A percentile compares a stretch with the other conserved stretches of the same genome.
phyloP scores from a whole-genome alignment of 306 rosid genomes.

The Cyamopsis tetragonoloba region DNA sequence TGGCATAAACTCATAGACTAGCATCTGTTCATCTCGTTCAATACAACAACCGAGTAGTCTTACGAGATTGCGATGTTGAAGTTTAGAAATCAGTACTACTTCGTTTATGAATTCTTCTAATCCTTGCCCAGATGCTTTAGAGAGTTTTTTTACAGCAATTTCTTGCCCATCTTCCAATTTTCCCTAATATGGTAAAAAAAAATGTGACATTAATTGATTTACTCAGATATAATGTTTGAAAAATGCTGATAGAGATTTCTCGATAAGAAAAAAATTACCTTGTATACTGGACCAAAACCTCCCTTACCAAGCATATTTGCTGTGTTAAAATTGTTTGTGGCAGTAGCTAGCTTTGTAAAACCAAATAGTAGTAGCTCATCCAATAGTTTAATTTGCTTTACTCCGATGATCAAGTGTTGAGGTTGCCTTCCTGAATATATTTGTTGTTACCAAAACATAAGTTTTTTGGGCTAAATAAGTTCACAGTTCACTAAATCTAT shows the following conservation, averaged over 20 bases:
- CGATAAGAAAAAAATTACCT: conserved; percentile 16
- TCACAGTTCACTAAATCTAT: too few species aligned
- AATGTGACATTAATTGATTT: neutral
- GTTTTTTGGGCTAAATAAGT: neutral
- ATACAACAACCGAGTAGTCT: conserved; percentile 45
- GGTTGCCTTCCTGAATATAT: conserved; percentile 6
- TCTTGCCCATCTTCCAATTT: conserved; percentile 34
- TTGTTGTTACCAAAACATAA: neutral
- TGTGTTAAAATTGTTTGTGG: conserved; percentile 31
- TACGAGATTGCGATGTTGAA: conserved; percentile 53
- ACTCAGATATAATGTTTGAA: neutral
- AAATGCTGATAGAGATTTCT: neutral
- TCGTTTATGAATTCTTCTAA: conserved; percentile 46
- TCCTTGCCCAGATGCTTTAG: conserved; percentile 42
- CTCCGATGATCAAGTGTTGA: neutral
- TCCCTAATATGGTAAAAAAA: conserved; percentile 19
- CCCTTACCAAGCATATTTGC: conserved; percentile 30
- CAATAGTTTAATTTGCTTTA: conserved; percentile 18
- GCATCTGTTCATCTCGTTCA: conserved; percentile 39
- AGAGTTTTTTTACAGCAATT: conserved; percentile 45
- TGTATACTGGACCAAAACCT: conserved; percentile 36
- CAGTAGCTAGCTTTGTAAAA: conserved; percentile 27
- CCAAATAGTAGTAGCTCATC: conserved; percentile 24
- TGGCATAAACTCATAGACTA: conserved; percentile 48
- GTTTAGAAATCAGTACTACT: conserved; percentile 41